Base-by-base conservation (phyloP, 306 rosid genomes). In the Mimosa pudica region DNA sequence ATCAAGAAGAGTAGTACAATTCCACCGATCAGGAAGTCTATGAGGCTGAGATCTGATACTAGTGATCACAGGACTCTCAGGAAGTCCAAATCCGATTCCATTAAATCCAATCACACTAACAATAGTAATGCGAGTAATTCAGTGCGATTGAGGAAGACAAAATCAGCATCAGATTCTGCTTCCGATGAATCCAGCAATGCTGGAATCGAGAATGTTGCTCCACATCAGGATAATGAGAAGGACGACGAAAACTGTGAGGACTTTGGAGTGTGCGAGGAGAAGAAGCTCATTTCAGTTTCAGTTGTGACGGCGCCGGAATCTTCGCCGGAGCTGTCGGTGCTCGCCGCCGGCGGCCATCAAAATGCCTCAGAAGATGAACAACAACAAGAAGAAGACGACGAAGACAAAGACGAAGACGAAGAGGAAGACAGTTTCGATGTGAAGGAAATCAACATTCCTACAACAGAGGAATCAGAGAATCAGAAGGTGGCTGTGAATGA, bases 231-330 rank as follows among this genome's bases (percentile, higher is more conserved):
- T 24, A 79, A 30, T 69, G 81, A 8, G 62, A 80, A 81, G 72
- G 77, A 79, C 17, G 77, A 79, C 14, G 42, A 38, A 32, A 85
- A 77, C 61, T 84, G 89, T 71, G 79, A 77, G 71, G 97, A 88
- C 74, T 80, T 85, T 20, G 91, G 77, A 14, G 92, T 87, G 49
- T 91, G 91, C 20, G 61, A 87, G 87, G 96, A 92, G 52, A 89
- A 90, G 72, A 89, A 90, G 72, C 76, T 44, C 51, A 83, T 90
- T 52, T 84, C 87, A 16, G 77, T 73, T 76, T 24, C 30, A 57
- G 65, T 70, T 80, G 84, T 69, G 67, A 57, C 70, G 33, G 79
- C 41, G 52, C 47, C 74, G 77, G 76, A 81, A 69, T 84, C 80
- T 74, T 78, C 79, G 72, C 73, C 87, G 24, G 75, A 87, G 42